These are phyloP conservation scores for Hygrophila difformis DNA, from an alignment of 257 asterid species.

Conservation along the genomic window DNA sequence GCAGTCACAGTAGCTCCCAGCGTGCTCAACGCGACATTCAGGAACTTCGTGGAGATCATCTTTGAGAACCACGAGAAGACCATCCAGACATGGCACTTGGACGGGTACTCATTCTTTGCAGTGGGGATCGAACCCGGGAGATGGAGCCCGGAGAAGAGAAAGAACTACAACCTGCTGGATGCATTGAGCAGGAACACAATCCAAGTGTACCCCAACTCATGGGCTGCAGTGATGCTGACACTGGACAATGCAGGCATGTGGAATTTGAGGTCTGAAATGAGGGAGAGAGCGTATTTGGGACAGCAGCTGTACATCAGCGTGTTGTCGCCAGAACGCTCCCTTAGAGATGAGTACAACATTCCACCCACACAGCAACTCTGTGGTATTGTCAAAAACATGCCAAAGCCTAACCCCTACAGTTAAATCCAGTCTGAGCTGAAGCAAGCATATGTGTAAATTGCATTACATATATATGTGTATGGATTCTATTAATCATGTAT, in stretches of 20 bases:
- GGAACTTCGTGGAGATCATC: slow-evolving; percentile 38
- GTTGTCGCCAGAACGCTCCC: slow-evolving; percentile 27
- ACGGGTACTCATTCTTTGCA: slow-evolving; percentile 51
- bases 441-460: too few relatives aligned
- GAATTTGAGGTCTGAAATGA: slow-evolving; percentile 42
- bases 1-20: slow-evolving; percentile 20
- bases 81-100: slow-evolving; percentile 46
- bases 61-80: slow-evolving; percentile 42
- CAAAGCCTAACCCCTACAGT: slow-evolving; percentile 29
- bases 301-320: slow-evolving; percentile 44
- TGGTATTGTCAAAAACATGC: slow-evolving; percentile 31
- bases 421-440: too few relatives aligned
- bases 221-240: slow-evolving; percentile 43
- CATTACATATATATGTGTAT: too few relatives aligned
- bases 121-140: slow-evolving; percentile 46
- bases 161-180: slow-evolving; percentile 40
- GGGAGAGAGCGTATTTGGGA: slow-evolving; percentile 47
- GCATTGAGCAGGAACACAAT: slow-evolving; percentile 49
- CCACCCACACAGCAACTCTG: slow-evolving; percentile 26
- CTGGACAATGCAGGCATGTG: slow-evolving; percentile 54
- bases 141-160: slow-evolving; percentile 48
- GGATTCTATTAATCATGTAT: too few relatives aligned
- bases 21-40: slow-evolving; percentile 33
- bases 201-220: slow-evolving; percentile 48
- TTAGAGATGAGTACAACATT: slow-evolving; percentile 44